Percentiles rank a stretch among this genome's conserved stretches.
These are phyloP conservation scores for Monascus ruber DNA, from an alignment of 2,329 filamentous ascomycete genomes.

Conservation along the genomic window DNA sequence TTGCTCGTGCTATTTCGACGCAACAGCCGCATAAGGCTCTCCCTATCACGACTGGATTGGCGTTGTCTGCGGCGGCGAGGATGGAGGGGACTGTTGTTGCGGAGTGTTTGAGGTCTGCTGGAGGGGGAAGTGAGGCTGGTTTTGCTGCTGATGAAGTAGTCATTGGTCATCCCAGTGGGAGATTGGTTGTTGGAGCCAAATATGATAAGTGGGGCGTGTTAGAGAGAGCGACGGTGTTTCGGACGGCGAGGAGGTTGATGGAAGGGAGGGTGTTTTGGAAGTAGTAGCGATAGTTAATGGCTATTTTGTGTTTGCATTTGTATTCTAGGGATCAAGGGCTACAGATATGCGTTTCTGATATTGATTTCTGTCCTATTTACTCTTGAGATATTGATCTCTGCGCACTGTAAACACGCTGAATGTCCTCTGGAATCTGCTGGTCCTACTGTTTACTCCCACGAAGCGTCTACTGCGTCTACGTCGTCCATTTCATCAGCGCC, in stretches of 20 bases:
- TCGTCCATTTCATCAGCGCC: no score
- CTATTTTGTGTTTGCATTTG: no score
- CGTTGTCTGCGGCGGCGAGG: constrained; percentile 38
- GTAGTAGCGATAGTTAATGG: neutral
- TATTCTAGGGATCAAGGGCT: no score
- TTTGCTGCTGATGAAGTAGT: constrained; percentile 20
- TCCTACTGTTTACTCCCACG: no score
- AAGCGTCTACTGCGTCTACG: no score
- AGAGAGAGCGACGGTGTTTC: constrained; percentile 32
- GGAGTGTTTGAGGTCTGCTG: constrained; percentile 13
- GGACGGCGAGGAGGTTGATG: constrained; percentile 39
- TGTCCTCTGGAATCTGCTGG: no score
- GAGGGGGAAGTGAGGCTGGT: constrained; percentile 7
- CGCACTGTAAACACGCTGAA: no score
- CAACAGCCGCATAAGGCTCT: constrained; percentile 47
- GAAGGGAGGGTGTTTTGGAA: constrained; percentile 31
- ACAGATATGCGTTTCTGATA: no score
- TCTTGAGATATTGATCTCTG: no score
- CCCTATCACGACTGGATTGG: constrained; percentile 45
- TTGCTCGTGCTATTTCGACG: constrained; percentile 43
- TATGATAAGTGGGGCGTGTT: constrained; percentile 27
- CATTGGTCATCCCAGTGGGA: constrained; percentile 39
- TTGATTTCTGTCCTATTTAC: no score
- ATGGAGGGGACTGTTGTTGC: constrained; percentile 32
- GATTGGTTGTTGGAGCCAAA: constrained; percentile 31